phyloP scores from a whole-genome alignment of 2,329 filamentous ascomycete genomes.

The Ustilaginoidea virens region DNA sequence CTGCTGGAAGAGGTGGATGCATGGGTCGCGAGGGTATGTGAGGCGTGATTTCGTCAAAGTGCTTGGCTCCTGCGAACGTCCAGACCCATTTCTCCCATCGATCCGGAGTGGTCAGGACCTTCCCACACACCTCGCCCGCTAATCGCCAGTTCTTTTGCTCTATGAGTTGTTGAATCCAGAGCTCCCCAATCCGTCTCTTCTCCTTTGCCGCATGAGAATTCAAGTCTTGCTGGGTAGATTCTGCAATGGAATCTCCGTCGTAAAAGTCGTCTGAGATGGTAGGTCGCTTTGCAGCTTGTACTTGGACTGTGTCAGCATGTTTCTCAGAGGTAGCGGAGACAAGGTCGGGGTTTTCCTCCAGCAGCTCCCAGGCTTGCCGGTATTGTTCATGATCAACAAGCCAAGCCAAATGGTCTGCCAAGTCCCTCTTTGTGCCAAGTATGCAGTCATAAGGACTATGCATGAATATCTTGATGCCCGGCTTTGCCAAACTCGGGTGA shows the following conservation, averaged over 20 bases:
- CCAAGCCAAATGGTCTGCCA: conserved; percentile 77
- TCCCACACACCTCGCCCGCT: conserved; percentile 69
- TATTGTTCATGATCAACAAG: conserved; percentile 69
- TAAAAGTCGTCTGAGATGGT: conserved; percentile 48
- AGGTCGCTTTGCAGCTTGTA: conserved; percentile 25
- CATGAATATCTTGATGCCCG: conserved; percentile 66
- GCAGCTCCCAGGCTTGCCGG: conserved; percentile 72
- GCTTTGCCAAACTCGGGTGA: conserved; percentile 39
- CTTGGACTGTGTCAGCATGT: conserved; percentile 21
- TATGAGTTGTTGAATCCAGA: conserved; percentile 83
- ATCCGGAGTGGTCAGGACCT: conserved; percentile 62
- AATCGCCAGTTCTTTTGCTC: conserved; percentile 56
- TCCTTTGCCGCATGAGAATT: conserved; percentile 65
- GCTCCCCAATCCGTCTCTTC: conserved; percentile 78
- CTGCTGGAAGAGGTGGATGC: conserved; percentile 60
- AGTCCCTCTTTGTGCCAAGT: conserved; percentile 74
- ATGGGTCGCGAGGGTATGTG: conserved; percentile 68
- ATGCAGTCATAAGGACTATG: conserved; percentile 95
- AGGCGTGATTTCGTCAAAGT: conserved; percentile 78
- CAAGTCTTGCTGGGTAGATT: conserved; percentile 39
- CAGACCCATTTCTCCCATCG: conserved; percentile 95
- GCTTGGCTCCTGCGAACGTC: conserved; percentile 73
- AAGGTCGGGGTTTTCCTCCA: conserved; percentile 76
- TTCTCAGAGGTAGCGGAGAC: conserved; percentile 27
- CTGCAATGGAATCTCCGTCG: conserved; percentile 46